Conservation (phyloP, 2,329 filamentous ascomycete genomes). For the Pseudocercospora eumusae region DNA sequence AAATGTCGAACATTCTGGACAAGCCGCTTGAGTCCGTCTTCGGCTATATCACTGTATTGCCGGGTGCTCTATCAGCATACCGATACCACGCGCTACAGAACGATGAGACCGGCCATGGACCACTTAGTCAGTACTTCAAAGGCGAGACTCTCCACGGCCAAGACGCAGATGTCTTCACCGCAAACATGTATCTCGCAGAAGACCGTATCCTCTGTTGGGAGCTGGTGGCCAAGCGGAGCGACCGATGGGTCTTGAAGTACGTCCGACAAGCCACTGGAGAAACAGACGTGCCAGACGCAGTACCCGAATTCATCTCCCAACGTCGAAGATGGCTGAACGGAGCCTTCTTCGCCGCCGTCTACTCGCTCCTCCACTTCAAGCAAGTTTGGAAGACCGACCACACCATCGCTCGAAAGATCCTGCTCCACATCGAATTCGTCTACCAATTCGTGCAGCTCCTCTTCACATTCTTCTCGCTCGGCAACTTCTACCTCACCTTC, state of each 20-base stretch:
- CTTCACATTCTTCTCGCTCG: constrained; percentile 95
- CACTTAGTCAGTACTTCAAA: constrained; percentile 98
- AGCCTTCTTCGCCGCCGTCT: constrained; percentile 97
- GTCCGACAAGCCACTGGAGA: constrained; percentile 96
- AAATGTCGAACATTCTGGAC: constrained; percentile 98
- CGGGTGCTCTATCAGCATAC: constrained; percentile 92
- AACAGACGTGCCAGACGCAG: constrained; percentile 91
- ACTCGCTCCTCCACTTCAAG: constrained; percentile 90
- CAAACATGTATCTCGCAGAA: constrained; percentile 92
- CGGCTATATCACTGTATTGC: constrained; percentile 95
- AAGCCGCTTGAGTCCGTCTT: constrained; percentile 97
- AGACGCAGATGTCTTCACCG: constrained; percentile 94
- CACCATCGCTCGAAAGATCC: constrained; percentile 80
- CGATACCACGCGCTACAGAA: constrained; percentile 95
- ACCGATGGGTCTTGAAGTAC: constrained; percentile 97
- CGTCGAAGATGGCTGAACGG: constrained; percentile 96
- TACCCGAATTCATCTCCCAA: constrained; percentile 97
- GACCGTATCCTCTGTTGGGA: constrained; percentile 93
- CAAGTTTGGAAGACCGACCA: constrained; percentile 95
- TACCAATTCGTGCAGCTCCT: constrained; percentile 91
- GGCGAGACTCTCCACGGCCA: constrained; percentile 95
- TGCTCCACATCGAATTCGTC: constrained; percentile 91
- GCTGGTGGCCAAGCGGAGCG: constrained; percentile 88
- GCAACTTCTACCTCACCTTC: constrained; percentile 98
- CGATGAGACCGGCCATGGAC: constrained; percentile 91